phyloP scores from a whole-genome alignment of 371 early-diverging fungal genomes.

The Apophysomyces sp. region DNA sequence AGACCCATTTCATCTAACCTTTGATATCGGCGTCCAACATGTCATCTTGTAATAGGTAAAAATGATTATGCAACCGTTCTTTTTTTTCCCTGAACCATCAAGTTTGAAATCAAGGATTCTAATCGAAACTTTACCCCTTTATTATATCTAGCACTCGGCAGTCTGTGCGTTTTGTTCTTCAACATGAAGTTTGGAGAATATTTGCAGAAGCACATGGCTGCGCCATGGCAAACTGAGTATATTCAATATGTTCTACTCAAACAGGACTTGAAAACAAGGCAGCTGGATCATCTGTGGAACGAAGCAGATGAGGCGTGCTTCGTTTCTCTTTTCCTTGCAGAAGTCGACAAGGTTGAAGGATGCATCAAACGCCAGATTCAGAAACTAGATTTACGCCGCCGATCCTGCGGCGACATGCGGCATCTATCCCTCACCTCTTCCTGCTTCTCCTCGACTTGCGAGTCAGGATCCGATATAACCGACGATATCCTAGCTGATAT shows the following conservation, averaged over 20 bases:
- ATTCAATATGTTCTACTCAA: constrained; percentile 23
- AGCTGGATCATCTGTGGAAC: constrained; percentile 42
- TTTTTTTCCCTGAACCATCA: neutral
- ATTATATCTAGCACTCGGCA: neutral
- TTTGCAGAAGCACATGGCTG: constrained; percentile 25
- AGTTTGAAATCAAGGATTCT: neutral
- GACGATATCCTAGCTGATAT: constrained; percentile 76
- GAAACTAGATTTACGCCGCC: constrained; percentile 67
- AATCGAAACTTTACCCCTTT: neutral
- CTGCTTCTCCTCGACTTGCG: neutral
- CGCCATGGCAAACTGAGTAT: constrained; percentile 27
- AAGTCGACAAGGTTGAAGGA: constrained; percentile 82
- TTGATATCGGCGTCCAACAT: neutral
- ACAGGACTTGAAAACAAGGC: constrained; percentile 14
- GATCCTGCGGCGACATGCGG: constrained; percentile 58
- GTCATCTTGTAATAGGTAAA: neutral
- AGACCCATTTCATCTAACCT: neutral
- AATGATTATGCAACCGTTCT: neutral
- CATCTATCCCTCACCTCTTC: neutral
- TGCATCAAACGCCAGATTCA: constrained; percentile 79
- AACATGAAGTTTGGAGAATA: constrained; percentile 35
- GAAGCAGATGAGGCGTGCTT: constrained; percentile 71
- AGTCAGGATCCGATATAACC: neutral
- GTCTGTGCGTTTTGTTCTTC: neutral
- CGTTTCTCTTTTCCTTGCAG: constrained; percentile 66